These are phyloP conservation scores for Daldinia vernicosa DNA, from an alignment of 495 filamentous ascomycete genomes.

Conservation along the genomic window DNA sequence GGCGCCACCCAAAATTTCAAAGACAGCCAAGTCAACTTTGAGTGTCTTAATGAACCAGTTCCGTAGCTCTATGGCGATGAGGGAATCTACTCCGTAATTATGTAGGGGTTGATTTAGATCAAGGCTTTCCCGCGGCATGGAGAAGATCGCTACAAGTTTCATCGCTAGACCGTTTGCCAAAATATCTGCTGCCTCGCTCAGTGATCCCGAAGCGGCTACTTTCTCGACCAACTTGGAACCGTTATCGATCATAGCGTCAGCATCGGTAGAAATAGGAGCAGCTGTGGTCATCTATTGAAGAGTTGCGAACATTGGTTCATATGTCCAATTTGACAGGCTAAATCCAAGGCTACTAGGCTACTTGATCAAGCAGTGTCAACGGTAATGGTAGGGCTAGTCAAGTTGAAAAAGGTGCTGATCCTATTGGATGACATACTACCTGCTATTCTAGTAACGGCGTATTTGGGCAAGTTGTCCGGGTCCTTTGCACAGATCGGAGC, in stretches of 20 bases:
- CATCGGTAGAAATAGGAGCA: not conserved
- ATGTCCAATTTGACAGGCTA: not conserved
- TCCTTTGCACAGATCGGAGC: not conserved
- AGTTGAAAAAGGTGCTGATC: not conserved
- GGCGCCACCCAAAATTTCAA: not conserved
- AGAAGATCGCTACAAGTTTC: not conserved
- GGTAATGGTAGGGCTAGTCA: no score
- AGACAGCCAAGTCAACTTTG: not conserved
- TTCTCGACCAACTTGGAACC: not conserved
- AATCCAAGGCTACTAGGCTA: no score
- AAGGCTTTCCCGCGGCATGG: not conserved
- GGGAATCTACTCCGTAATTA: not conserved
- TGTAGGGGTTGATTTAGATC: not conserved
- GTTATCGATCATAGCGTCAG: not conserved
- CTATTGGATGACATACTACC: slow-evolving; percentile 1
- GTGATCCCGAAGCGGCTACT: not conserved
- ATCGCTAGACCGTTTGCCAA: not conserved
- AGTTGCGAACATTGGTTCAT: not conserved
- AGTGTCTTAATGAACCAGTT: not conserved
- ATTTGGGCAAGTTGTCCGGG: not conserved
- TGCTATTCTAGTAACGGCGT: not conserved
- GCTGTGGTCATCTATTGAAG: not conserved
- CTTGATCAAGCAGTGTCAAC: no score
- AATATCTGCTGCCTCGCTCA: not conserved
- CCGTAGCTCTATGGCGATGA: not conserved